Evolutionary conservation across 2,329 filamentous ascomycete genomes (phyloP).

Genomic region (Coleophoma crateriformis): DNA sequence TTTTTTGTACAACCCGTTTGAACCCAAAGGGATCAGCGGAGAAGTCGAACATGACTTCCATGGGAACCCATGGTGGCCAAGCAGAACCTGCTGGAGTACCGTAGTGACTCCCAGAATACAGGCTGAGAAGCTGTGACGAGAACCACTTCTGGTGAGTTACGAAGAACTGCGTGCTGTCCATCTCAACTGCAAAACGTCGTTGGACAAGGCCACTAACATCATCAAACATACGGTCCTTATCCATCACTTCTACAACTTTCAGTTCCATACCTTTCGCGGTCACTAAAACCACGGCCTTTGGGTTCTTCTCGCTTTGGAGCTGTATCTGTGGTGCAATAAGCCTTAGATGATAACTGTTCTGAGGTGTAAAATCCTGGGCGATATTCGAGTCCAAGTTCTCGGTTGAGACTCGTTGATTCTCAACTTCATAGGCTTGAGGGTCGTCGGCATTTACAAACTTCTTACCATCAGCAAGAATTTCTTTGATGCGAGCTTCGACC

Average conservation of each 20-base stretch:
- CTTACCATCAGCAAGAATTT: constrained; percentile 77
- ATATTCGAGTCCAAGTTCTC: constrained; percentile 70
- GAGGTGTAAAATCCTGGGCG: constrained; percentile 78
- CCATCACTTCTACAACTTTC: constrained; percentile 96
- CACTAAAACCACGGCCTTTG: constrained; percentile 92
- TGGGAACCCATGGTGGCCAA: constrained; percentile 97
- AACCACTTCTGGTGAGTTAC: constrained; percentile 93
- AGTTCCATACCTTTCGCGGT: constrained; percentile 97
- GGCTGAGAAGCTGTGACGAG: constrained; percentile 73
- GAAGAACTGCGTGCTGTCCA: constrained; percentile 98
- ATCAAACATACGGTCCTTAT: constrained; percentile 87
- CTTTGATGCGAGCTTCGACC: constrained; percentile 79
- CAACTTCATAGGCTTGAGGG: constrained; percentile 27
- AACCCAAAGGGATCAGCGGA: constrained; percentile 93
- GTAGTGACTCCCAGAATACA: constrained; percentile 93
- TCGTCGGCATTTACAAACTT: constrained; percentile 72
- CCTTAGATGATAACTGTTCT: constrained; percentile 91
- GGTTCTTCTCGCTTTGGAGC: constrained; percentile 96
- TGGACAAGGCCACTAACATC: constrained; percentile 94
- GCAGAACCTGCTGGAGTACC: constrained; percentile 77
- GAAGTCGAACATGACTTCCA: constrained; percentile 99
- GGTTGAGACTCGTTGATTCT: constrained; percentile 35
- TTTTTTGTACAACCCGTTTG: constrained; percentile 93
- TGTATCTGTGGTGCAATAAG: constrained; percentile 97
- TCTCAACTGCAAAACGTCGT: constrained; percentile 85